A percentile compares a stretch with the other conserved stretches of the same genome.
phyloP scores from a whole-genome alignment of 2,329 filamentous ascomycete species.

The Fusarium succisae region DNA sequence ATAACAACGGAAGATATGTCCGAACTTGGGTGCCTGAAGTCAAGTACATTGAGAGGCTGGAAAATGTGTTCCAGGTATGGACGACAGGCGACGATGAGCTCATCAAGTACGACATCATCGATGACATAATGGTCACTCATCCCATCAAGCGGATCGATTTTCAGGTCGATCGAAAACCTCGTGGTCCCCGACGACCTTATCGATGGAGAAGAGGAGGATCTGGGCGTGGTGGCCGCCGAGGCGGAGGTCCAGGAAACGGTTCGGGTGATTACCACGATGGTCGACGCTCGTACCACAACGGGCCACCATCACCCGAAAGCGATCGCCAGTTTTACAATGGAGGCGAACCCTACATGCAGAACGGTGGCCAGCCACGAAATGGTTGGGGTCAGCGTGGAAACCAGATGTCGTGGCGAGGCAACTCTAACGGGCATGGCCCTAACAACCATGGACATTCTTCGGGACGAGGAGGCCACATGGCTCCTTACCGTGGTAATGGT shows the following conservation, averaged over 20 bases:
- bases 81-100: conserved; percentile 69
- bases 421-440: conserved; percentile 3
- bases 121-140: conserved; percentile 71
- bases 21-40: conserved; percentile 79
- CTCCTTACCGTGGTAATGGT: conserved; percentile 12
- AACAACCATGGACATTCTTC: not conserved
- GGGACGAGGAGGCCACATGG: conserved; percentile 10
- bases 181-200: conserved; percentile 35
- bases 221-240: conserved; percentile 34
- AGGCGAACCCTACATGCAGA: not conserved
- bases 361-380: not conserved
- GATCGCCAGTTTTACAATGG: conserved; percentile 15
- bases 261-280: not conserved
- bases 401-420: conserved; percentile 24
- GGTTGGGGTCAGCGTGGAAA: conserved; percentile 7
- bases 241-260: not conserved
- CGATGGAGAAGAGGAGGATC: conserved; percentile 39
- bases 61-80: conserved; percentile 76
- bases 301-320: conserved; percentile 11
- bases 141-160: conserved; percentile 75
- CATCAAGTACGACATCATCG: conserved; percentile 62
- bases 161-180: conserved; percentile 61
- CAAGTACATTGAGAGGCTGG: conserved; percentile 59
- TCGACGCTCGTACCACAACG: not conserved
- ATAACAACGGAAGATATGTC: conserved; percentile 74